Percentiles rank a stretch among this genome's conserved stretches.
Conservation (phyloP, 805 yeast genomes). For the Wickerhamomyces queroliae region DNA sequence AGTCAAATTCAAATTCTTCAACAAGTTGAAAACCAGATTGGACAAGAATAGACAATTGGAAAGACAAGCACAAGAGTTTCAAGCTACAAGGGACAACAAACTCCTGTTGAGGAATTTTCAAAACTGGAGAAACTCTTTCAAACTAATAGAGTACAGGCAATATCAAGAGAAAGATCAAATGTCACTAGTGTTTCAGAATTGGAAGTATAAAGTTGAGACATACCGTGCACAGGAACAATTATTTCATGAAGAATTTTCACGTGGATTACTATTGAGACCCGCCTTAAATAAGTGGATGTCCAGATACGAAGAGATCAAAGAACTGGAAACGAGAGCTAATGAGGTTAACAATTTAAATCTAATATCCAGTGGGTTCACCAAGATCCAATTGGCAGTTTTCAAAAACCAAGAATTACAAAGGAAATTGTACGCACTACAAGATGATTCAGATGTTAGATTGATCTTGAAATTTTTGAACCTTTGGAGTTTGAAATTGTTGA, state of each 20-base stretch:
- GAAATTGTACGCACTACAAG: constrained; percentile 13
- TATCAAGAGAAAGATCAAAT: neutral
- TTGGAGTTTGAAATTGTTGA: constrained; percentile 30
- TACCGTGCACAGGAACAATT: constrained; percentile 5
- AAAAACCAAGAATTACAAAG: constrained; percentile 13
- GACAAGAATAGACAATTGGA: neutral
- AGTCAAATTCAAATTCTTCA: constrained; percentile 5
- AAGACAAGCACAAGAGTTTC: constrained; percentile 1
- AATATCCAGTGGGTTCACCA: constrained; percentile 18
- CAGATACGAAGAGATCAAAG: constrained; percentile 5
- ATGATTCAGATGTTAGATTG: constrained; percentile 18
- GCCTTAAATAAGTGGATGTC: constrained; percentile 11
- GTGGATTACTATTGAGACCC: constrained; percentile 2
- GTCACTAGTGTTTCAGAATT: constrained; percentile 2
- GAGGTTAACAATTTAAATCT: constrained; percentile 19
- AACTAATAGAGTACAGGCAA: neutral
- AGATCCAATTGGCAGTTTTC: constrained; percentile 15
- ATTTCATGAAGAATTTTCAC: constrained; percentile 5
- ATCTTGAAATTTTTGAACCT: constrained; percentile 22
- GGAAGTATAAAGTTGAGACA: constrained; percentile 7
- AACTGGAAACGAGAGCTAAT: constrained; percentile 17
- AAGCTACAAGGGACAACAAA: neutral
- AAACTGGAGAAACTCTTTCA: constrained; percentile 5
- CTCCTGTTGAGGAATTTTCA: neutral
- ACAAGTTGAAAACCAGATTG: constrained; percentile 2